Base-by-base conservation (phyloP, 768 basidiomycete species). In the Nidularia sp. region DNA sequence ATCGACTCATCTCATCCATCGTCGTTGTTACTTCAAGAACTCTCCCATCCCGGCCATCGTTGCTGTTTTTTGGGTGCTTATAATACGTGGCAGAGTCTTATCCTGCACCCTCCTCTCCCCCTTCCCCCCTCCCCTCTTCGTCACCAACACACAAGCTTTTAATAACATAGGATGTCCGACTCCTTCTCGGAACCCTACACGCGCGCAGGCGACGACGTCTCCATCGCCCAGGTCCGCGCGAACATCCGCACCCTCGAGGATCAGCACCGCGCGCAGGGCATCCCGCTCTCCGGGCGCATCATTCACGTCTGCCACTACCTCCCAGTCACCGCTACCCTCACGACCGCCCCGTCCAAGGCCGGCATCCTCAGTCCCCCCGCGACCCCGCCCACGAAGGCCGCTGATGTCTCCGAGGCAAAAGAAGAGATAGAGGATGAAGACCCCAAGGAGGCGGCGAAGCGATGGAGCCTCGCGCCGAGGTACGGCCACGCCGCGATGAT, bases 401-500 rank as follows among this genome's bases (percentile, higher is more conserved):
- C 74, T 6, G 83, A 85, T 53, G 76, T 79, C 25, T 70, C 73
- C 0, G 54, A 66, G 43, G 49, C 62, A 41, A 9, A 62, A 56
- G 33, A 42, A 50, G 36, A 57, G 41, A 49, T 45, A 34, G 25
- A 48, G 31, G 57, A 57, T 9, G 29, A 34, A 6, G 35, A 52
- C 2, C 45, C 47, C 34, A 55, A 48, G 35, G 45, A 56, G 44
- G 39, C 53, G 34, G 56, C 71, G 36, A 72, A 39, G 6, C 49
- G 75, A 35, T 99, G 96, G 96, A 79, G 81, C 13, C 72, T 99
- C 4, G 69, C 80, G 1, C 81, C 85, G 1, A 79, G 96, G 39
- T 86, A 93, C 56, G 95, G 94, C 13, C 97, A 98, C 64, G 82
- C 91, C 6, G 96, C 96, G 8, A 93, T 98, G 90, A 88, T 94